Percentiles rank a stretch among this genome's conserved stretches.
phyloP scores from a whole-genome alignment of 192 early-diverging fungal species.

The Lobosporangium transversale region DNA sequence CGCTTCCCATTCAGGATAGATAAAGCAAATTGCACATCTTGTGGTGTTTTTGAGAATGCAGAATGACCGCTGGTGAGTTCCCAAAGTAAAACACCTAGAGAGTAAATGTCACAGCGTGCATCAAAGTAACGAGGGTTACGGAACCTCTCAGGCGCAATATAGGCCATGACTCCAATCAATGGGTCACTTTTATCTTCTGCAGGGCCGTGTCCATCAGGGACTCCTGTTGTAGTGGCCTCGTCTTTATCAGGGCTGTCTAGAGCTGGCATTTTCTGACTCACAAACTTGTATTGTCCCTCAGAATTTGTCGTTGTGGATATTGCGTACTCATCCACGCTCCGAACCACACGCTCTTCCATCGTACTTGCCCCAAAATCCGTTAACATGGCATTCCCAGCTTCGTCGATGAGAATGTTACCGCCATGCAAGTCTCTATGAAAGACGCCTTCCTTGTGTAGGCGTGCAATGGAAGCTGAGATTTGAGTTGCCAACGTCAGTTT shows the following conservation, averaged over 20 bases:
- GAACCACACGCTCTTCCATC: slow-evolving; percentile 29
- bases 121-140: slow-evolving; percentile 43
- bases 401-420: slow-evolving; percentile 47
- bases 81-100: slow-evolving; percentile 57
- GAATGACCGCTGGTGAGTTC: slow-evolving; percentile 51
- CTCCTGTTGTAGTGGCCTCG: not conserved
- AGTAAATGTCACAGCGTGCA: slow-evolving; percentile 54
- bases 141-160: slow-evolving; percentile 51
- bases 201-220: not conserved
- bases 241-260: not conserved
- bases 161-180: slow-evolving; percentile 46
- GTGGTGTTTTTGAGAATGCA: slow-evolving; percentile 28
- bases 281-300: slow-evolving; percentile 29
- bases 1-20: slow-evolving; percentile 49
- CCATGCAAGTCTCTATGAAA: slow-evolving; percentile 50
- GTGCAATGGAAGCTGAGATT: slow-evolving; percentile 29
- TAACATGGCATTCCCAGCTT: slow-evolving; percentile 36
- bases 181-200: slow-evolving; percentile 10
- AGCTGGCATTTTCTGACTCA: slow-evolving; percentile 16
- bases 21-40: slow-evolving; percentile 39
- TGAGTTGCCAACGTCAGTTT: slow-evolving; percentile 40
- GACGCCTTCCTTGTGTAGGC: slow-evolving; percentile 47
- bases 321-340: slow-evolving; percentile 23
- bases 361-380: slow-evolving; percentile 47
- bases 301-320: slow-evolving; percentile 8